These are phyloP conservation scores for Chlamydomonas sphaeroides DNA, from an alignment of 139 green algal genomes.

Conservation along the genomic window DNA sequence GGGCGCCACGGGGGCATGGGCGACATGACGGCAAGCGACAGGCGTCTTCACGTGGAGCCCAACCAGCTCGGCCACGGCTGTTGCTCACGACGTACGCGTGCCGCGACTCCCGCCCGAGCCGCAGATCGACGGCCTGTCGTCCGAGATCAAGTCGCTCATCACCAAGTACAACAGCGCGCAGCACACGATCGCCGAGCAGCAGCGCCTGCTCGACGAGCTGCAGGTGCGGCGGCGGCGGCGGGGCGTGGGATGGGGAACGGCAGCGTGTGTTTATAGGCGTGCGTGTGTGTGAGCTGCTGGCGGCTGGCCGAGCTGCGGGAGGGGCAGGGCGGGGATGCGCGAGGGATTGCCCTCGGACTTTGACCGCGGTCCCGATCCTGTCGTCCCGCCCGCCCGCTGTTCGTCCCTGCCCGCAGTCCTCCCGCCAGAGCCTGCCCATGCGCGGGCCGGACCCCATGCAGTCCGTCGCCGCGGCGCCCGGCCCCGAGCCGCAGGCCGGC, in stretches of 20 bases:
- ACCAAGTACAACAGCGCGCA: constrained; percentile 39
- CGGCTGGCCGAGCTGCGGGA: too few relatives aligned
- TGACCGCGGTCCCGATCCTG: background rate
- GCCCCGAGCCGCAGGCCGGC: constrained; percentile 15
- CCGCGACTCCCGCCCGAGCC: too few relatives aligned
- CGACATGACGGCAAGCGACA: too few relatives aligned
- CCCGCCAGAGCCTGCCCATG: background rate
- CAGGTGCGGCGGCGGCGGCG: background rate
- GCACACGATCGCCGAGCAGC: constrained; percentile 35
- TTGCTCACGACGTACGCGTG: too few relatives aligned
- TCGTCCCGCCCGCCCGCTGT: background rate
- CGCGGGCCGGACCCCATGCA: background rate
- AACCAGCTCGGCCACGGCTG: too few relatives aligned
- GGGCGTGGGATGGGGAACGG: background rate
- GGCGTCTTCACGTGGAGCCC: too few relatives aligned
- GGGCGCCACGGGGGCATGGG: too few relatives aligned
- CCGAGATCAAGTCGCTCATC: constrained; percentile 24
- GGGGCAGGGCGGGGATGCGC: too few relatives aligned
- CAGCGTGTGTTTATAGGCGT: background rate
- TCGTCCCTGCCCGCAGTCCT: background rate
- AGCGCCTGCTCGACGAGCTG: constrained; percentile 34
- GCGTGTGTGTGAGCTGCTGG: too few relatives aligned
- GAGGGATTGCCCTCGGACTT: too few relatives aligned
- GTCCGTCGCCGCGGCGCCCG: background rate
- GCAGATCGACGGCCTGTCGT: constrained; percentile 38